phyloP scores from a whole-genome alignment of 2,329 filamentous ascomycete species.

The Fusarium begoniae region DNA sequence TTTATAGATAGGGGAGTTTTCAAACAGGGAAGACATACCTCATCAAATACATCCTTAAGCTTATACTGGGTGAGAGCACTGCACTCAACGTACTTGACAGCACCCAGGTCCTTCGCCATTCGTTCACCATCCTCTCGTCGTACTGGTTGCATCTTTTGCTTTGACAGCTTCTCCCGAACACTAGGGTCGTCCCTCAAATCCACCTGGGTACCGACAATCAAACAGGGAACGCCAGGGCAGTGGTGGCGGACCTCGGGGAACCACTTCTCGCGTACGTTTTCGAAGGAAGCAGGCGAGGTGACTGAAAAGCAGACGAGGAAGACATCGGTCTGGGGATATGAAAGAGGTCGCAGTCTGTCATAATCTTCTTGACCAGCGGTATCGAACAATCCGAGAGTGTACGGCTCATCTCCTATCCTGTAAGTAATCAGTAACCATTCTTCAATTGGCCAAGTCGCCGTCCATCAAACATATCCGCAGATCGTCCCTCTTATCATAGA shows the following conservation, averaged over 20 bases:
- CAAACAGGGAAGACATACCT: slow-evolving; percentile 67
- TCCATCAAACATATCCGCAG: slow-evolving; percentile 6
- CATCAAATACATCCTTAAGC: slow-evolving; percentile 98
- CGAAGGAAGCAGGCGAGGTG: slow-evolving; percentile 95
- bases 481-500: not conserved
- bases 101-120: slow-evolving; percentile 97
- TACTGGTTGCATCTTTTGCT: slow-evolving; percentile 96
- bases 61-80: slow-evolving; percentile 98
- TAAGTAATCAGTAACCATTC: slow-evolving; percentile 31
- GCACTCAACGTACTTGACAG: slow-evolving; percentile 99
- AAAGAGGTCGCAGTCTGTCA: slow-evolving; percentile 93
- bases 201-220: slow-evolving; percentile 97
- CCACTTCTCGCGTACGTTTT: slow-evolving; percentile 99
- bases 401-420: slow-evolving; percentile 99
- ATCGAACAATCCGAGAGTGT: slow-evolving; percentile 97
- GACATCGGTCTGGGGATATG: slow-evolving; percentile 97
- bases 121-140: slow-evolving; percentile 91
- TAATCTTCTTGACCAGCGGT: slow-evolving; percentile 99
- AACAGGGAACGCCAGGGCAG: slow-evolving; percentile 95
- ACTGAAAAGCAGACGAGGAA: slow-evolving; percentile 99
- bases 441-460: not conserved
- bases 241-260: slow-evolving; percentile 99
- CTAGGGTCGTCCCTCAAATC: slow-evolving; percentile 90
- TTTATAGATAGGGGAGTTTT: not conserved
- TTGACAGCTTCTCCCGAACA: slow-evolving; percentile 89